Conservation (phyloP, 495 filamentous ascomycete genomes). For the Letharia lupina region DNA sequence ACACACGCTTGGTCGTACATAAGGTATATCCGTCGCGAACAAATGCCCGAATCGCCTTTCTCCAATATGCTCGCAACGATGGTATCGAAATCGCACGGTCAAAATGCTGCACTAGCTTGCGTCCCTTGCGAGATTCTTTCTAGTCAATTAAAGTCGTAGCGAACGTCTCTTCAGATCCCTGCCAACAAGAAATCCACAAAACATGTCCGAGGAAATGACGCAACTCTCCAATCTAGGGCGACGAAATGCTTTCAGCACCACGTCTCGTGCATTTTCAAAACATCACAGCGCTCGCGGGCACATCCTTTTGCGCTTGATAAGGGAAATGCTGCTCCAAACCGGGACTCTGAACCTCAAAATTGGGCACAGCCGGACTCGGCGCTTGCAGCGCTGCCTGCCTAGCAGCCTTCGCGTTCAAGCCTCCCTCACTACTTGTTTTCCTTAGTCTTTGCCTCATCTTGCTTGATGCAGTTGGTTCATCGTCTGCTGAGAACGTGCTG, state of each 20-base stretch:
- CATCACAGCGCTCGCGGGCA: slow-evolving; percentile 19
- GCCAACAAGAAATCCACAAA: not conserved
- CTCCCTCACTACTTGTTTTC: slow-evolving; percentile 44
- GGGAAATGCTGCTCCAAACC: slow-evolving; percentile 9
- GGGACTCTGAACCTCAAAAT: slow-evolving; percentile 13
- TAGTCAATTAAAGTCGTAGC: not conserved
- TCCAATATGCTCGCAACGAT: not conserved
- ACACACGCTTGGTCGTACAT: not conserved
- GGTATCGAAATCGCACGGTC: not conserved
- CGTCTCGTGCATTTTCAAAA: slow-evolving; percentile 8
- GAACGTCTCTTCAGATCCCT: not conserved
- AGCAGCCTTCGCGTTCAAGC: slow-evolving; percentile 32
- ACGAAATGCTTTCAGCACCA: not conserved
- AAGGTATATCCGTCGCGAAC: not conserved
- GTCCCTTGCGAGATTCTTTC: not conserved
- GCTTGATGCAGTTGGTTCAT: slow-evolving; percentile 33
- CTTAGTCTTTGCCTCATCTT: slow-evolving; percentile 40
- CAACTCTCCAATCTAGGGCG: not conserved
- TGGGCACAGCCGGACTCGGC: slow-evolving; percentile 33
- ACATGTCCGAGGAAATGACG: not conserved
- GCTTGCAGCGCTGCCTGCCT: slow-evolving; percentile 36
- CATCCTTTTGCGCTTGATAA: slow-evolving; percentile 19
- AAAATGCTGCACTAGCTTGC: not conserved
- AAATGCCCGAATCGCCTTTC: not conserved
- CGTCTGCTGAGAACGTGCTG: slow-evolving; percentile 44